Evolutionary conservation across 176 grass and related monocot genomes (phyloP), one percentile per base, ranked within the genome.

Genomic region (Melocanna baccifera): DNA sequence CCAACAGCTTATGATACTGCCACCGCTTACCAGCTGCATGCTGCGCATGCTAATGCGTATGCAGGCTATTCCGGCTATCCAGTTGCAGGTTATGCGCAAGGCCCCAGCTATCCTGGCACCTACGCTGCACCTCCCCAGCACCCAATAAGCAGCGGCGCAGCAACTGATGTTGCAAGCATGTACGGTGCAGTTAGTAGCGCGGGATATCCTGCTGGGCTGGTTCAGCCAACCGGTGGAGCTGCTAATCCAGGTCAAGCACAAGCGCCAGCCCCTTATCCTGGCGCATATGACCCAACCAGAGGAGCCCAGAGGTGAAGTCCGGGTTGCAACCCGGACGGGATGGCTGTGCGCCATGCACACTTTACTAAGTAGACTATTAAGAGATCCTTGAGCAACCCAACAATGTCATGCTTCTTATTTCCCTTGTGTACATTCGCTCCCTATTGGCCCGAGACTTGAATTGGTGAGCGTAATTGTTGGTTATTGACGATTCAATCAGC

Each of bases 61-160:
- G 47, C 73, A 3, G 79, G 66, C 40, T 90, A 90, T 71, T 55
- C 88, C 73, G 88, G 86, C 25, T 94, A 94, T 81, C 80, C 80
- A 52, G 75, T 79, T 84, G 71, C 89, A 42, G 53, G 78, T 6
- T 91, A 93, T 18, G 73, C 82, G 18, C 91, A 93, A 61, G 50
- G 66, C 25, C 64, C 79, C 18, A 57, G 58, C 51, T 94, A 89
- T 81, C 84, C 83, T 62, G 71, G 56, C 74, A 25, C 59, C 29
- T 94, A 94, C 34, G 64, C 63, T 14, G 66, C 70, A 12, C 65
- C 89, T 41, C 56, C 89, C 36, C 89, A 89, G 18, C 78, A 88
- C 13, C 88, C 81, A 47, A 30, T 55, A 28, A 52, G 43, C 8
- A 82, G 71, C 18, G 45, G 48, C 46, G 47, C 51, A 68, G 34